Base-by-base conservation (phyloP, 139 green algal species). In the Chlorella vulgaris region DNA sequence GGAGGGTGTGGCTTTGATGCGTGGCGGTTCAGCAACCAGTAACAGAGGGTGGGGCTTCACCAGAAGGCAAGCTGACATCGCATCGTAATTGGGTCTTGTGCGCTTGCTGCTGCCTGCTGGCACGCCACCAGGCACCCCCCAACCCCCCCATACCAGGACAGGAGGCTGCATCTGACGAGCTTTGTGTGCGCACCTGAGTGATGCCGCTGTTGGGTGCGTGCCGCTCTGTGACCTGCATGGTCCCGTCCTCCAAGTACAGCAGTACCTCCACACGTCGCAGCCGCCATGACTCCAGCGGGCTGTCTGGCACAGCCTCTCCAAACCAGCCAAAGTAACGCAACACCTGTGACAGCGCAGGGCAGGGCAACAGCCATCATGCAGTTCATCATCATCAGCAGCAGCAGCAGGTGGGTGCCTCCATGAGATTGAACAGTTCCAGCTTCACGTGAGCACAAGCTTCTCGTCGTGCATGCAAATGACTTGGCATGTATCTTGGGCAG, bases 281-380 rank as follows among this genome's bases (percentile, higher is more conserved):
- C 53, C 94, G 89, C 81, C 91, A 90, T 68, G 95, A 92, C 81
- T 96, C 93, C 69, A 93, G 89, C 69, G 90, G 87, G 55, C 80
- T 90, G 77, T 98, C 91, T 2, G 84, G 84, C 24, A 98, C 93
- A 1, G 63, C 60, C 84, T 98, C 95, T 70, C 93, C 92, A 86
- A 97, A 98, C 81, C 94, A 98, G 35, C 88, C 95, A 80, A 89
- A 97, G 89, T 96, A 99, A 26, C 96, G 89, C 35, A 99, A 86
- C 18, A 98, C 95, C 93, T 98, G 86, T 50, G 40, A 15, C 47
- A 58, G 47, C 21, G 21, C 65, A 50, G 65, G 28, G 63, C 63
- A 70, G 19, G 63, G 18, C 18, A 28, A 22, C 47, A 79, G 24
- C n/a, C 40, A 43, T n/a, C n/a, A n/a, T n/a, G n/a, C n/a, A n/a